Evolutionary conservation across 1,139 yeast genomes (phyloP).

Genomic region (Protomyces pachydermus): DNA sequence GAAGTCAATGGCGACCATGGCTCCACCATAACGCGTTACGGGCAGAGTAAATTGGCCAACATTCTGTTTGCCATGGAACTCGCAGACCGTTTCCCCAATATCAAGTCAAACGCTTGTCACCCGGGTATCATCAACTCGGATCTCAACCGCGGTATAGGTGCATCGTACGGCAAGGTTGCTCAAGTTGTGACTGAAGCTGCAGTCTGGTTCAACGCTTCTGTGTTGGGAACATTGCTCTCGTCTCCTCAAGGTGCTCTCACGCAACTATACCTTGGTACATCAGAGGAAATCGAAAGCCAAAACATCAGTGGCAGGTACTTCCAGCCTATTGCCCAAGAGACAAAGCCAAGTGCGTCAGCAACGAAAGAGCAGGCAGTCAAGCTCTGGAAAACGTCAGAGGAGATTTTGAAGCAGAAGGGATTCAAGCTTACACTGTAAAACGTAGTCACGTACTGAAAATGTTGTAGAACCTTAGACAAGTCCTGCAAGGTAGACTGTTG

Average conservation of each 20-base stretch:
- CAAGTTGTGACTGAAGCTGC: background rate
- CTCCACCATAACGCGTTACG: conserved; percentile 28
- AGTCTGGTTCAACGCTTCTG: background rate
- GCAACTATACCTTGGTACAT: conserved; percentile 20
- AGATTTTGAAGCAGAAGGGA: background rate
- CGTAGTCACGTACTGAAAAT: too few relatives aligned
- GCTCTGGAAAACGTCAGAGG: conserved; percentile 15
- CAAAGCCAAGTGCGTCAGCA: background rate
- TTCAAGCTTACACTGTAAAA: background rate
- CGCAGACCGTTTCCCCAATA: conserved; percentile 24
- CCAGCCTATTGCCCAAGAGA: conserved; percentile 7
- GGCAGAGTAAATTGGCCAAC: conserved; percentile 33
- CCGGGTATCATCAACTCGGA: conserved; percentile 33
- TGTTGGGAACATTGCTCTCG: background rate
- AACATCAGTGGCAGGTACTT: conserved; percentile 21
- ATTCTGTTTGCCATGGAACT: conserved; percentile 30
- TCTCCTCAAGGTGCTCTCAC: conserved; percentile 24
- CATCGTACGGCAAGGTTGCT: background rate
- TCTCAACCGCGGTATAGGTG: conserved; percentile 8
- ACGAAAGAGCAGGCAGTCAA: background rate
- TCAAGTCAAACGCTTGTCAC: conserved; percentile 31
- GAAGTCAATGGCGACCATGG: conserved; percentile 2
- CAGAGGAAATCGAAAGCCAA: conserved; percentile 3
- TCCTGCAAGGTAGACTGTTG: too few relatives aligned
- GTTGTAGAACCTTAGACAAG: too few relatives aligned